phyloP scores from a whole-genome alignment of 805 yeast genomes.

The Komagataella ulmi region DNA sequence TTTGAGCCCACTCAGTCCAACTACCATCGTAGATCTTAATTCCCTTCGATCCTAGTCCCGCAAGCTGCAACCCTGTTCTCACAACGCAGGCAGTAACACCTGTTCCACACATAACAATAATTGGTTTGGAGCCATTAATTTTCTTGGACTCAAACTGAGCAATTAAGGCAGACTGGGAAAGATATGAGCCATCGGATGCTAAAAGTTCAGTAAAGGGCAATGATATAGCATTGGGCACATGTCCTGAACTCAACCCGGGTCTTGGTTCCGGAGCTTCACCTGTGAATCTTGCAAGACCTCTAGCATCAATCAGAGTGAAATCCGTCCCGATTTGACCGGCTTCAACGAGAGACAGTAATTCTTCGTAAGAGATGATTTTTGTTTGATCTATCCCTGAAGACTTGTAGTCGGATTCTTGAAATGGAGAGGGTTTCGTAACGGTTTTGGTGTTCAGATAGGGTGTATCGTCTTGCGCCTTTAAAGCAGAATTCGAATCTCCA shows the following conservation, averaged over 20 bases:
- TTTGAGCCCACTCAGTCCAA: constrained; percentile 81
- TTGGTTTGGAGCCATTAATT: constrained; percentile 37
- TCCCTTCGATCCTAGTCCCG: constrained; percentile 29
- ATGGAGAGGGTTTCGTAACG: constrained; percentile 10
- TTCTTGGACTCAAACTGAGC: constrained; percentile 30
- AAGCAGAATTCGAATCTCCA: constrained; percentile 12
- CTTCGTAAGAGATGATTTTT: constrained; percentile 56
- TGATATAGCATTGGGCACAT: constrained; percentile 68
- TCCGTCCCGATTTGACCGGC: constrained; percentile 26
- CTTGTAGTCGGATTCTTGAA: constrained; percentile 16
- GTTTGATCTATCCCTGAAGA: constrained; percentile 23
- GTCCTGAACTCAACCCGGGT: constrained; percentile 80
- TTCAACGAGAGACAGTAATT: constrained; percentile 45
- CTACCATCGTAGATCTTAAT: constrained; percentile 72
- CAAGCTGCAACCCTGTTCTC: constrained; percentile 56
- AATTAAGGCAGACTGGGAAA: constrained; percentile 15
- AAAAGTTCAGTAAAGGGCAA: constrained; percentile 60
- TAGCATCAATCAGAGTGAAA: constrained; percentile 65
- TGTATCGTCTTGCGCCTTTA: constrained; percentile 11
- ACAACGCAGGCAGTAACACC: constrained; percentile 92
- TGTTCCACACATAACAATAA: constrained; percentile 87
- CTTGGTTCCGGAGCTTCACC: constrained; percentile 86
- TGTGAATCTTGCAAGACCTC: constrained; percentile 60
- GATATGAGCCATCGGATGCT: constrained; percentile 14
- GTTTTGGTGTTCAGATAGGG: constrained; percentile 8